Evolutionary conservation across 345 rosid genomes (phyloP), one percentile per base, ranked within the genome.

Genomic region (Moricandia arvensis): DNA sequence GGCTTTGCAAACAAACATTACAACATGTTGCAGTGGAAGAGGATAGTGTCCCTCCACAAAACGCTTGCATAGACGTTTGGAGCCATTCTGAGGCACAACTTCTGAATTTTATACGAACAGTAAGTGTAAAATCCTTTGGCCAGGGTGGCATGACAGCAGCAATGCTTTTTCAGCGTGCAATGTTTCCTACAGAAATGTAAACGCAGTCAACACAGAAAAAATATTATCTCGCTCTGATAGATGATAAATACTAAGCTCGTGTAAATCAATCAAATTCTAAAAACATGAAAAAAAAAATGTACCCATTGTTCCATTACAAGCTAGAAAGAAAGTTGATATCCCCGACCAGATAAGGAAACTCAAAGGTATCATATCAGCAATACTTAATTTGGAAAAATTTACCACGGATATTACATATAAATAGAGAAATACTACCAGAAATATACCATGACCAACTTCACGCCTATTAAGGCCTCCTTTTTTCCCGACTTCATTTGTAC

Each of bases 371-470:
- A 6, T 49, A 68, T 9, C 31, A 61, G 53, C 54, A 61, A 51
- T 35, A 12, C 15, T 7, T 49, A 51, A 13, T 54, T 30, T 33
- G 55, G 12, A 63, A 51, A 18, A 21, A 2, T n/a, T 41, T 12
- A 63, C 16, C 5, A 8, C 54, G 58, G 29, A 63, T 27, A 63
- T 9, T 57, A 45, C 11, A 64, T 2, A 18, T 37, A 16, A 68
- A 27, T 55, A 54, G 10, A 27, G 37, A 29, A 76, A 69, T 51
- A 16, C 59, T 29, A 69, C 31, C 34, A 35, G 68, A 41, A 59
- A 75, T 45, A 71, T 87, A 90, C 98, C 97, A 80, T 95, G 99
- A 59, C 99, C 97, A 78, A 95, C 97, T 90, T 95, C 97, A 80
- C 99, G 97, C 80, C 99, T 90, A 82, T 95, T 95, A 53, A 95